These are phyloP conservation scores for Phytophthora rubi DNA, from an alignment of 352 stramenopile species.

Conservation along the genomic window DNA sequence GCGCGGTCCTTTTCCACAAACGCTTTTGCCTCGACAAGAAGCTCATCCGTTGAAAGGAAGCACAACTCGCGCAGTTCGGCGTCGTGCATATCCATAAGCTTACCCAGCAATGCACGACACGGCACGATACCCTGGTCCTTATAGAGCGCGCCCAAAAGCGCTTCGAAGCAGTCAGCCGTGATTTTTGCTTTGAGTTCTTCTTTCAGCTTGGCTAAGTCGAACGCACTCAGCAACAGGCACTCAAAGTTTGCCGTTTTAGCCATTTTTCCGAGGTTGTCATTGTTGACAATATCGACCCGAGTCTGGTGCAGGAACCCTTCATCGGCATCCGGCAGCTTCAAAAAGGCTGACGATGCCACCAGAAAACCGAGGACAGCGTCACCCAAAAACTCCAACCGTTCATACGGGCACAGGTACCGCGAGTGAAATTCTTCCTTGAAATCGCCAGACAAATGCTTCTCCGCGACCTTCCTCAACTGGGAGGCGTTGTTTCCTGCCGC, in stretches of 20 bases:
- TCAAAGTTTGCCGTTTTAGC: slow-evolving; percentile 80
- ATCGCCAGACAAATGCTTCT: slow-evolving; percentile 68
- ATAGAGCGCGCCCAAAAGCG: slow-evolving; percentile 80
- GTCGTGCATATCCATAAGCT: slow-evolving; percentile 66
- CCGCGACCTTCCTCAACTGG: slow-evolving; percentile 54
- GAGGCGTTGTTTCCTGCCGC: slow-evolving; percentile 22
- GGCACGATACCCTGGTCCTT: slow-evolving; percentile 81
- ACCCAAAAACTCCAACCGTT: slow-evolving; percentile 85
- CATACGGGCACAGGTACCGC: slow-evolving; percentile 79
- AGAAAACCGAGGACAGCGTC: slow-evolving; percentile 87
- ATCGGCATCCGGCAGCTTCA: slow-evolving; percentile 73
- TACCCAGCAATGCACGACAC: slow-evolving; percentile 64
- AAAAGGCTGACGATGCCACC: slow-evolving; percentile 77
- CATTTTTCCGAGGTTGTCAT: slow-evolving; percentile 79
- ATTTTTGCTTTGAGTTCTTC: slow-evolving; percentile 75
- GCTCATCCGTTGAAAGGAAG: slow-evolving; percentile 63
- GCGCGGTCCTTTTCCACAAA: slow-evolving; percentile 66
- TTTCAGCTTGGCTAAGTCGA: slow-evolving; percentile 62
- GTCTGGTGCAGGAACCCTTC: slow-evolving; percentile 78
- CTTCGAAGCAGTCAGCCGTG: slow-evolving; percentile 83
- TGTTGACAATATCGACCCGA: slow-evolving; percentile 80
- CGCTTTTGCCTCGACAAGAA: slow-evolving; percentile 44
- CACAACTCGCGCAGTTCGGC: slow-evolving; percentile 62
- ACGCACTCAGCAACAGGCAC: slow-evolving; percentile 72
- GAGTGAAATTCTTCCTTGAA: slow-evolving; percentile 85